Base-by-base conservation (phyloP, 2,329 filamentous ascomycete species). In the Paracamarosporium sp. region DNA sequence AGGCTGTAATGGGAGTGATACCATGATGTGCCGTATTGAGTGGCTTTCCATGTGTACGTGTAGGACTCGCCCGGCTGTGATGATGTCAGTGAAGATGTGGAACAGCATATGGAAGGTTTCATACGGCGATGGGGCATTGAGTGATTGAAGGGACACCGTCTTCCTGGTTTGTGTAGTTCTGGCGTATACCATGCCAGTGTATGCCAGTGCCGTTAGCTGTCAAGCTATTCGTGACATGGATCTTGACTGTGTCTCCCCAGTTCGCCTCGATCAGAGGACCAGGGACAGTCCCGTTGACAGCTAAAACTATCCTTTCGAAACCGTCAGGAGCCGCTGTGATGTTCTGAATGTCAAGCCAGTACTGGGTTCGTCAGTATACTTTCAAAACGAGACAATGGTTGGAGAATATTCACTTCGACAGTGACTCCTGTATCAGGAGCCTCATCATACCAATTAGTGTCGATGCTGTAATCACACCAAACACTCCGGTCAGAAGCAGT, bases 1-100 rank as follows among this genome's bases (percentile, higher is more conserved):
- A 82, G 79, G 11, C 83, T 85, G 67, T 85, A 87, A 68, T 88
- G 85, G 30, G 83, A 84, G 69, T 88, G 86, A 61, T 87, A 88
- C 85, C 85, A 87, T 5, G 78, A 75, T 1, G 80, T 81, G 22
- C 85, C 85, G 62, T 86, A 86, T 9, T 85, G 70, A 4, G 82
- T 80, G 1, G 84, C 85, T 27, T 78, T 69, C 68, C 85, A 85
- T 24, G 77, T 77, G 63, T 80, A 79, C 1, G 76, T 78, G 36
- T 64, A 59, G 3, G 61, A 61, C 11, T 67, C 65, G 20, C 64
- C 66, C n/a, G 63, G 64, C 52, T 62, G 15, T n/a, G 3, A 8
- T 15, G 20, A 48, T n/a, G 5, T 59, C 33, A 60, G 57, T 45
- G 25, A 41, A 13, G 51, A 28, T 35, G 7, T 4, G 5, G 12